A percentile compares a stretch with the other conserved stretches of the same genome.
Evolutionary conservation across 2,329 filamentous ascomycete genomes (phyloP).

Genomic region (Didymella pinodella): DNA sequence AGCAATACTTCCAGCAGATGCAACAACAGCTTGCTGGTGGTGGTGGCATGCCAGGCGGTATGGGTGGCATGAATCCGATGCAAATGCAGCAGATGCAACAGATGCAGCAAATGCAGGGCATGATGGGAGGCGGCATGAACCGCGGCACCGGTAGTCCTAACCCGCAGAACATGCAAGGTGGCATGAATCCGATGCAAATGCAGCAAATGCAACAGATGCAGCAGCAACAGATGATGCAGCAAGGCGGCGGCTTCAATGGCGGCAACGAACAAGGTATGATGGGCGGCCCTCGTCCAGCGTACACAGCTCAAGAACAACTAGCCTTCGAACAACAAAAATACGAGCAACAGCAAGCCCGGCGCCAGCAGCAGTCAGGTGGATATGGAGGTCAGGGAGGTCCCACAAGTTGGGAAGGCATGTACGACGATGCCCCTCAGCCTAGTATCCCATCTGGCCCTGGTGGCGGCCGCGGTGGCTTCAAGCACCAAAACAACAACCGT

Average conservation of each 20-base stretch:
- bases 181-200: conserved; percentile 74
- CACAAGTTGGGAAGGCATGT: conserved; percentile 98
- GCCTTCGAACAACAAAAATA: conserved; percentile 82
- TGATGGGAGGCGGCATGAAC: conserved; percentile 43
- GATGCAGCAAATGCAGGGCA: conserved; percentile 50
- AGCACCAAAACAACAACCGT: conserved; percentile 44
- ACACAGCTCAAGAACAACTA: conserved; percentile 75
- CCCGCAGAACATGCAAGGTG: conserved; percentile 50
- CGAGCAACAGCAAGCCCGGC: conserved; percentile 71
- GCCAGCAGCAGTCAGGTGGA: conserved; percentile 55
- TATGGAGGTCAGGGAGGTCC: conserved; percentile 67
- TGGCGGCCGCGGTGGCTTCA: conserved; percentile 49
- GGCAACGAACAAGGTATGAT: conserved; percentile 57
- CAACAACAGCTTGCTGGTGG: conserved; percentile 80
- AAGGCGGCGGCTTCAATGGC: conserved; percentile 54
- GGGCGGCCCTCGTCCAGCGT: conserved; percentile 58
- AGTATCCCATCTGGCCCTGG: conserved; percentile 65
- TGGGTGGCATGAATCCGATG: conserved; percentile 67
- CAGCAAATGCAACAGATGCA: conserved; percentile 74
- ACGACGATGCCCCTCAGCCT: conserved; percentile 91
- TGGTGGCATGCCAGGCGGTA: conserved; percentile 48
- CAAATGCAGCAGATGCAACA: conserved; percentile 48
- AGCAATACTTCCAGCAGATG: conserved; percentile 95
- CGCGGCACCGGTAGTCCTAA: conserved; percentile 43
- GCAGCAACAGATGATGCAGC: conserved; percentile 57